phyloP scores from a whole-genome alignment of 1,284 basidiomycete species.

The Puccinia triticina region DNA sequence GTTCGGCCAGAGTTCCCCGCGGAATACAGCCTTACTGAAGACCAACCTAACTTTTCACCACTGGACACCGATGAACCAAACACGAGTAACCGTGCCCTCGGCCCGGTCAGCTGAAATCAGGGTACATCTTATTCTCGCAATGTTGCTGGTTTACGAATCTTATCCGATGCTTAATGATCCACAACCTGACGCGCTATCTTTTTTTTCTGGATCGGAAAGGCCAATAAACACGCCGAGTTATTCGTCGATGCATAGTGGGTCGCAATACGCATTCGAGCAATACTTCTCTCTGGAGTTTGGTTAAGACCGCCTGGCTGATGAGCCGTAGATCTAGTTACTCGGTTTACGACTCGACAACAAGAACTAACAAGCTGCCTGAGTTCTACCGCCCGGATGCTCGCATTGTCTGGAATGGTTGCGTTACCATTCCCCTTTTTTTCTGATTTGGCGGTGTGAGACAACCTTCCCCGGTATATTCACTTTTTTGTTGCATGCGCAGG shows the following conservation, averaged over 20 bases:
- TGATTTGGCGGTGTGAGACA: background rate
- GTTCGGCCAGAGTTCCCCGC: no score
- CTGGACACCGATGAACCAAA: slow-evolving; percentile 16
- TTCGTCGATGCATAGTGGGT: slow-evolving; percentile 44
- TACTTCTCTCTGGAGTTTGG: background rate
- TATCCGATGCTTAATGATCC: background rate
- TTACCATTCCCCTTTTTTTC: no score
- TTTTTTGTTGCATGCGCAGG: slow-evolving; percentile 26
- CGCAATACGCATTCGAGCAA: background rate
- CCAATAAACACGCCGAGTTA: slow-evolving; percentile 31
- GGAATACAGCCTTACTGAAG: no score
- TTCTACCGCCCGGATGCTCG: slow-evolving; percentile 40
- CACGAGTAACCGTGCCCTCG: background rate
- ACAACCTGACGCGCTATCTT: background rate
- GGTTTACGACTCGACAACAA: slow-evolving; percentile 29
- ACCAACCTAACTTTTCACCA: background rate
- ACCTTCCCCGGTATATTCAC: background rate
- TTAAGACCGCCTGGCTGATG: slow-evolving; percentile 13
- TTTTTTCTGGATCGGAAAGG: background rate
- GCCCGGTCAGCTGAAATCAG: slow-evolving; percentile 16
- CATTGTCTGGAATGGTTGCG: slow-evolving; percentile 48
- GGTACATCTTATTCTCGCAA: background rate
- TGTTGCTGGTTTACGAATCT: background rate
- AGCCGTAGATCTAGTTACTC: slow-evolving; percentile 37
- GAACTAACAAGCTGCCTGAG: slow-evolving; percentile 20